phyloP scores from a whole-genome alignment of 164 flowering plant species.

The Vitis vinifera region ASM3070453v1 NC_081805.1:1105501-1106000 shows the following conservation, averaged over 20 bases:
- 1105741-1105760: slow-evolving; percentile 51
- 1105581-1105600: slow-evolving; percentile 50
- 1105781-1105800: slow-evolving; percentile 45
- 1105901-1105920: slow-evolving; percentile 43
- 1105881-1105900: slow-evolving; percentile 30
- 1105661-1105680: slow-evolving; percentile 50
- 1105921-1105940: slow-evolving; percentile 22
- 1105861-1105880: slow-evolving; percentile 52
- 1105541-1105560: slow-evolving; percentile 42
- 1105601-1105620: slow-evolving; percentile 21
- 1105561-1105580: slow-evolving; percentile 41
- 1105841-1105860: slow-evolving; percentile 41
- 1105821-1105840: slow-evolving; percentile 19
- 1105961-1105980: too few relatives aligned
- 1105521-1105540: slow-evolving; percentile 48
- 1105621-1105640: slow-evolving; percentile 37
- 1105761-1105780: slow-evolving; percentile 44
- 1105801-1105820: slow-evolving; percentile 34
- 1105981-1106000: too few relatives aligned
- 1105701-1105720: slow-evolving; percentile 40
- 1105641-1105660: slow-evolving; percentile 45
- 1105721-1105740: slow-evolving; percentile 44
- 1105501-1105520: slow-evolving; percentile 48
- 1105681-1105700: slow-evolving; percentile 45
- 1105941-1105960: too few relatives aligned